Evolutionary conservation across 2,329 filamentous ascomycete species (phyloP), one percentile per base, ranked within the genome.

Genomic region (Periconia sp.): DNA sequence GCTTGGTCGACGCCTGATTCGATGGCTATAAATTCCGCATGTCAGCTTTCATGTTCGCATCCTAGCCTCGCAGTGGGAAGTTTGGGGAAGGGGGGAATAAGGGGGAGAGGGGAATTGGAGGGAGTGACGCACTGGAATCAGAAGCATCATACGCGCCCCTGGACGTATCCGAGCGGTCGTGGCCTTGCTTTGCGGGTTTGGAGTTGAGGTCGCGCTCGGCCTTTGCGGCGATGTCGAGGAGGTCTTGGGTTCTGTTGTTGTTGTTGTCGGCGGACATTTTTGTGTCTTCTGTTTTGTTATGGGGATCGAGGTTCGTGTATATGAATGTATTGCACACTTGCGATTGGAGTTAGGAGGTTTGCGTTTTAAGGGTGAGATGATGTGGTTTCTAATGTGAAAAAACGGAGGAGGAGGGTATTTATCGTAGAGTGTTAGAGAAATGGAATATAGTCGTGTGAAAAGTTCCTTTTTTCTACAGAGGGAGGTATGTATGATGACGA

Each of bases 181-280:
- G 59, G 44, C 76, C 75, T 30, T 70, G 60, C 57, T 76, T 77
- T 10, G 74, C 74, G 14, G 61, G 53, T 33, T 76, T 59, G 9
- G 76, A 75, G 67, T 80, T 79, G 49, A 81, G 71, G 52, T 82
- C 77, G 17, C 68, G 68, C 72, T 81, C 78, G 11, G 79, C 79
- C 58, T 81, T 69, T 61, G 76, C 66, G 49, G 80, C 78, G 61
- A 80, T 65, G 27, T 71, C 66, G 60, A 76, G 62, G 48, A 74
- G 76, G 63, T 79, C 69, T 50, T 74, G 65, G 60, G 68, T 69
- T 54, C 74, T 53, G 68, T 74, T 66, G 60, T 69, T 69, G 53
- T 74, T 52, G 68, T 76, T 74, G 64, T 72, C 73, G 19, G 64
- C 61, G 43, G 79, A 79, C 77, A 80, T 80, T 51, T 30, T 72